phyloP scores from a whole-genome alignment of 441 rosid genomes.

The Daphne laureola region DNA sequence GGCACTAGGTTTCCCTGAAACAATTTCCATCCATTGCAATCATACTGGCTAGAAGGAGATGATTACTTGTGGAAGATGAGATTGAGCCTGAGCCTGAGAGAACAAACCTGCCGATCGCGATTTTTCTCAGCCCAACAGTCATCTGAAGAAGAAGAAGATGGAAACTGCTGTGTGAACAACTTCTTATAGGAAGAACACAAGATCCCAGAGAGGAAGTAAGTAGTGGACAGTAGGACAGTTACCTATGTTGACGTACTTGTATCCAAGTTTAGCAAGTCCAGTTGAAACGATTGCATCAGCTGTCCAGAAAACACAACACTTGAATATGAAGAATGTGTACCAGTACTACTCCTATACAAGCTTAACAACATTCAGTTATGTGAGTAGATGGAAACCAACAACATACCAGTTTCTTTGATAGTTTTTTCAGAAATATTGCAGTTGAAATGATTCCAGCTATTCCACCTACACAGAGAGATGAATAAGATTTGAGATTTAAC shows the following conservation, averaged over 20 bases:
- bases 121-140: conserved; percentile 94
- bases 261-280: conserved; percentile 78
- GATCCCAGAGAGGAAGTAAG: neutral
- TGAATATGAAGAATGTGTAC: too few species aligned
- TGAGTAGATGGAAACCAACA: neutral
- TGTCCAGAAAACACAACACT: conserved; percentile 16
- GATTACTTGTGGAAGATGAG: conserved; percentile 5
- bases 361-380: too few species aligned
- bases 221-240: conserved; percentile 3
- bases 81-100: neutral
- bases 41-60: neutral
- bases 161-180: conserved; percentile 7
- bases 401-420: conserved; percentile 66
- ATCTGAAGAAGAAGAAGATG: conserved; percentile 36
- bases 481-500: neutral
- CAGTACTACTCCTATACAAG: too few species aligned
- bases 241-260: conserved; percentile 84
- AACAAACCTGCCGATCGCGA: conserved; percentile 59
- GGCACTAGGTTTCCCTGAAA: conserved; percentile 55
- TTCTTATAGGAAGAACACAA: neutral
- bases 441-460: conserved; percentile 75
- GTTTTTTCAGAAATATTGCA: conserved; percentile 57
- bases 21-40: neutral
- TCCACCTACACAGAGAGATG: conserved; percentile 41
- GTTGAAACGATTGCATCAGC: conserved; percentile 79